A percentile compares a stretch with the other conserved stretches of the same genome.
Evolutionary conservation across 2,329 filamentous ascomycete genomes (phyloP).

Genomic region (Cytospora piceae): DNA sequence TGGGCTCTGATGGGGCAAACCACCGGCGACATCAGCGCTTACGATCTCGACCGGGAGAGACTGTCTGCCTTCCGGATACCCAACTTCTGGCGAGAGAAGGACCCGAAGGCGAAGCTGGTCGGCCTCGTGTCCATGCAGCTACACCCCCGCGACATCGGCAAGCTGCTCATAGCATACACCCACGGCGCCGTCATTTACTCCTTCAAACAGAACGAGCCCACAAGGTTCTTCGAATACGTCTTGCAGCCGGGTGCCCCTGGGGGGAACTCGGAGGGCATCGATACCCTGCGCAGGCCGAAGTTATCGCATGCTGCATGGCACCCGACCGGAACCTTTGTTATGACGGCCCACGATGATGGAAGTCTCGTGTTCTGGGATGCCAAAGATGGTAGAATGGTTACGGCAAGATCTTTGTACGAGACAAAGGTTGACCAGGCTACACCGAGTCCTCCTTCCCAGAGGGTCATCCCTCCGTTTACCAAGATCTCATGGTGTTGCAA

Average conservation of each 20-base stretch:
- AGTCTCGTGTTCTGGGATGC: slow-evolving; percentile 94
- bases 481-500: slow-evolving; percentile 93
- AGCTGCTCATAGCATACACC: slow-evolving; percentile 86
- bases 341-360: slow-evolving; percentile 87
- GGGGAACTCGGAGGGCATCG: slow-evolving; percentile 68
- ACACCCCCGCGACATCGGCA: slow-evolving; percentile 90
- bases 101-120: slow-evolving; percentile 63
- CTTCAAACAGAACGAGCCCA: slow-evolving; percentile 85
- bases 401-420: slow-evolving; percentile 79
- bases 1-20: slow-evolving; percentile 87
- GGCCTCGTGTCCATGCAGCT: slow-evolving; percentile 78
- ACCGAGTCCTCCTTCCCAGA: slow-evolving; percentile 53
- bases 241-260: slow-evolving; percentile 82
- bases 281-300: slow-evolving; percentile 68
- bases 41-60: slow-evolving; percentile 82
- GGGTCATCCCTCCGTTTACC: slow-evolving; percentile 73
- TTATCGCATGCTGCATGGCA: slow-evolving; percentile 91
- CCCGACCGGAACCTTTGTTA: slow-evolving; percentile 85
- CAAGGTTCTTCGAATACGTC: slow-evolving; percentile 82
- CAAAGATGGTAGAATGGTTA: slow-evolving; percentile 81
- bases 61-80: slow-evolving; percentile 79
- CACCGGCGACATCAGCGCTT: slow-evolving; percentile 86
- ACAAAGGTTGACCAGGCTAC: slow-evolving; percentile 72
- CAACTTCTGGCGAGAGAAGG: slow-evolving; percentile 81
- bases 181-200: slow-evolving; percentile 89